Evolutionary conservation across 108 stramenopile species (phyloP).

Genomic region (Cyclotella baltica): DNA sequence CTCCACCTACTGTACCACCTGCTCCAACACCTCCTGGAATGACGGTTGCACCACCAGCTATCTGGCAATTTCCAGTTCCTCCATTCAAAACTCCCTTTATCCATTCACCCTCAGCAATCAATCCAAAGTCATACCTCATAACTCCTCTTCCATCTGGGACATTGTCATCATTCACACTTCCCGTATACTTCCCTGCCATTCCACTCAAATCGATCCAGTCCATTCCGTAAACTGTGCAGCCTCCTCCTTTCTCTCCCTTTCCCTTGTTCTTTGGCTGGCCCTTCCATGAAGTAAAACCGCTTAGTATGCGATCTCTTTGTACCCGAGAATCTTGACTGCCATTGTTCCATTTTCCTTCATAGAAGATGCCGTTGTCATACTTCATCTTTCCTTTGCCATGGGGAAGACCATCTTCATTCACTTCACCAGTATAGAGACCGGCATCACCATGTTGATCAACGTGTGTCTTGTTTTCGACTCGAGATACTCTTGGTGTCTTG

Average conservation of each 20-base stretch:
- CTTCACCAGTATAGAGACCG: constrained; percentile 63
- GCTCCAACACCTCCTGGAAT: constrained; percentile 10
- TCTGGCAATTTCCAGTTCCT: background rate
- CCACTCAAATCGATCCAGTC: constrained; percentile 13
- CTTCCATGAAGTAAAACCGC: constrained; percentile 14
- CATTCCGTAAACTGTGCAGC: constrained; percentile 15
- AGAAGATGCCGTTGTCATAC: constrained; percentile 63
- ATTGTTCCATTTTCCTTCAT: constrained; percentile 48
- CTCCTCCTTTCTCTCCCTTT: background rate
- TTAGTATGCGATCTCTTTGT: background rate
- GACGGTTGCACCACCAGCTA: constrained; percentile 11
- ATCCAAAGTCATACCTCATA: constrained; percentile 28
- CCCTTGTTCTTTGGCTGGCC: background rate
- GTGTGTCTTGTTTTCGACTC: no score
- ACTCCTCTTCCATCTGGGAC: constrained; percentile 16
- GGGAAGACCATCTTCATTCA: constrained; percentile 47
- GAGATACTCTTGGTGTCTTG: no score
- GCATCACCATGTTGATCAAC: constrained; percentile 66
- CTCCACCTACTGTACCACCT: constrained; percentile 3
- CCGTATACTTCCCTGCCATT: constrained; percentile 8
- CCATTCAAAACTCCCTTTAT: constrained; percentile 18
- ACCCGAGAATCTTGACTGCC: constrained; percentile 12
- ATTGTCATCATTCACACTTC: constrained; percentile 10
- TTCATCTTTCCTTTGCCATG: constrained; percentile 69
- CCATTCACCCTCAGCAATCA: constrained; percentile 19